phyloP scores from a whole-genome alignment of 1,284 basidiomycete species.

The Athelia sp. region DNA sequence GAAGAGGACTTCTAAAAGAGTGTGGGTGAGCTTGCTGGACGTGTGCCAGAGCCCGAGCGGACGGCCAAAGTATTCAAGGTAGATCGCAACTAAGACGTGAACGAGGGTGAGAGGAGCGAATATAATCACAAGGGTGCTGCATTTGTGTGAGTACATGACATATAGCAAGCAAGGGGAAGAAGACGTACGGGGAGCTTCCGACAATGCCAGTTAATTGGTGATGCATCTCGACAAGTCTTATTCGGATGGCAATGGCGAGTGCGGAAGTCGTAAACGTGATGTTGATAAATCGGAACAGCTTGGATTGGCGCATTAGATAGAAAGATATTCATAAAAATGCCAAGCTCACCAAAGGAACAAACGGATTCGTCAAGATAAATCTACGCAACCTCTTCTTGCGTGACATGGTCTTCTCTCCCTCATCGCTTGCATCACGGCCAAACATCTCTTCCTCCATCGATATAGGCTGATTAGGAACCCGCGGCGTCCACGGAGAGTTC shows the following conservation, averaged over 20 bases:
- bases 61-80: slow-evolving; percentile 89
- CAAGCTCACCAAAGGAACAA: slow-evolving; percentile 66
- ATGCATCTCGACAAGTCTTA: slow-evolving; percentile 54
- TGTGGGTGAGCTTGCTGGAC: slow-evolving; percentile 75
- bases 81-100: slow-evolving; percentile 72
- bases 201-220: slow-evolving; percentile 61
- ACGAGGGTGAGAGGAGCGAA: slow-evolving; percentile 81
- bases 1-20: slow-evolving; percentile 79
- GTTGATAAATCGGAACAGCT: slow-evolving; percentile 85
- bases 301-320: slow-evolving; percentile 25
- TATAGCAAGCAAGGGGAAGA: slow-evolving; percentile 7
- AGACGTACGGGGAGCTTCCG: slow-evolving; percentile 76
- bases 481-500: slow-evolving; percentile 63
- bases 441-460: not conserved
- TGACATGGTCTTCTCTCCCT: slow-evolving; percentile 26
- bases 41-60: slow-evolving; percentile 89
- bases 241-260: slow-evolving; percentile 75
- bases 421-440: slow-evolving; percentile 21
- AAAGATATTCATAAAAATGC: slow-evolving; percentile 8
- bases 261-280: slow-evolving; percentile 78
- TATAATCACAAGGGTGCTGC: slow-evolving; percentile 79
- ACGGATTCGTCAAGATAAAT: slow-evolving; percentile 67
- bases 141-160: slow-evolving; percentile 9
- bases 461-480: slow-evolving; percentile 18
- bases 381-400: slow-evolving; percentile 51